phyloP scores from a whole-genome alignment of 805 yeast genomes.

The Lipomyces anomalus region DNA sequence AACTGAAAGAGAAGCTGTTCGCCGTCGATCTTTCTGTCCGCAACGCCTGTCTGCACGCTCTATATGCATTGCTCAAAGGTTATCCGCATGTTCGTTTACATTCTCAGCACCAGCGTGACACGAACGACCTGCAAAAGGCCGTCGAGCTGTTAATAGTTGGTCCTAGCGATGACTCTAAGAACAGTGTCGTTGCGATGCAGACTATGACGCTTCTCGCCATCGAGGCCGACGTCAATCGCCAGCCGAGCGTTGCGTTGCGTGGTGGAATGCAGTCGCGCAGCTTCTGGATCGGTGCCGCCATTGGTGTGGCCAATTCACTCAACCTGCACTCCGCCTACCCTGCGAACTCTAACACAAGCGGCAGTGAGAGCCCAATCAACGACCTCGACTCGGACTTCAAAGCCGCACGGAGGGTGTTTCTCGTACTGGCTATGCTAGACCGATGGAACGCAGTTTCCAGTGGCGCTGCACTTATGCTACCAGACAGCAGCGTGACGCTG shows the following conservation, averaged over 20 bases:
- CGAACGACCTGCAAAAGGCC: slow-evolving; percentile 11
- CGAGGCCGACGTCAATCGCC: slow-evolving; percentile 29
- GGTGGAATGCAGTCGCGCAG: slow-evolving; percentile 6
- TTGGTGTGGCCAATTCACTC: slow-evolving; percentile 28
- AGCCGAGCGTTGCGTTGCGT: slow-evolving; percentile 9
- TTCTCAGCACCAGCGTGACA: slow-evolving; percentile 2
- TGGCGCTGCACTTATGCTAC: slow-evolving; percentile 26
- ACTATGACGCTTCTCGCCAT: slow-evolving; percentile 31
- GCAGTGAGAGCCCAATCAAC: slow-evolving; percentile 6
- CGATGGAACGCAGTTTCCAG: slow-evolving; percentile 28
- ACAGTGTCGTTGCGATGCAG: slow-evolving; percentile 24
- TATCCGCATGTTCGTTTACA: background rate
- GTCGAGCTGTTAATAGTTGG: slow-evolving; percentile 17
- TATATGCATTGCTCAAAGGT: slow-evolving; percentile 11
- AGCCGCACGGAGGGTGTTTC: slow-evolving; percentile 27
- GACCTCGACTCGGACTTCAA: slow-evolving; percentile 24
- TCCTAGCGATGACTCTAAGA: slow-evolving; percentile 1
- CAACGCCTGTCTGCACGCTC: slow-evolving; percentile 27
- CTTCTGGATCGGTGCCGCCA: slow-evolving; percentile 36
- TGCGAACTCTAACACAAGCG: slow-evolving; percentile 16
- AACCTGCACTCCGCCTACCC: slow-evolving; percentile 23
- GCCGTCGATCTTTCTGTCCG: slow-evolving; percentile 27
- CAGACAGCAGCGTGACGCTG: slow-evolving; percentile 24
- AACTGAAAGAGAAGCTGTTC: slow-evolving; percentile 30
- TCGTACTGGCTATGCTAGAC: slow-evolving; percentile 29